Evolutionary conservation across 2,329 filamentous ascomycete genomes (phyloP).

Genomic region (Cucurbitaria berberidis): DNA sequence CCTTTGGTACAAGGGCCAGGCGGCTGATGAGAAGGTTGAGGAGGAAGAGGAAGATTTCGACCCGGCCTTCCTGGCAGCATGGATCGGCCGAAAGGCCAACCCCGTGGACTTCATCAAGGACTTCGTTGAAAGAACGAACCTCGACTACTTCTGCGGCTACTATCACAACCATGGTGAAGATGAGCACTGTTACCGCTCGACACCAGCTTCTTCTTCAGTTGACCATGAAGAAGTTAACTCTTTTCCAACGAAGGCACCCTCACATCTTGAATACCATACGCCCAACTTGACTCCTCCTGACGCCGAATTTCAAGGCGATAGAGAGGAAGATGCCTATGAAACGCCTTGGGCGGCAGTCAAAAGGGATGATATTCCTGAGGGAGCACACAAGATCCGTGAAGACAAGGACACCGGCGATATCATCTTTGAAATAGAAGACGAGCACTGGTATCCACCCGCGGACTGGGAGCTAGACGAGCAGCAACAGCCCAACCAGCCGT

Average conservation of each 20-base stretch:
- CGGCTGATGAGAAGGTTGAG: neutral
- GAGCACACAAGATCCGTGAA: neutral
- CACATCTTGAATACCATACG: too few relatives aligned
- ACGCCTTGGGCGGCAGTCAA: neutral
- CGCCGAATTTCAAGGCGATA: too few relatives aligned
- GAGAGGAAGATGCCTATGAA: too few relatives aligned
- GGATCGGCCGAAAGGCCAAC: neutral
- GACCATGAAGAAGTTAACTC: neutral
- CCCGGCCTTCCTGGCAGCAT: neutral
- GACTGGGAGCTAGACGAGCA: neutral
- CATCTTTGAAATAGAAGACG: constrained; percentile 5
- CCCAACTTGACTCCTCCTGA: too few relatives aligned
- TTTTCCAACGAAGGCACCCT: too few relatives aligned
- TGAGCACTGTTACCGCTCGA: neutral
- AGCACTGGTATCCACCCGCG: neutral
- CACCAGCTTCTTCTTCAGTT: neutral
- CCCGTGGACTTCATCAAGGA: neutral
- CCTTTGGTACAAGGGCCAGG: neutral
- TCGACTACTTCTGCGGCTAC: neutral
- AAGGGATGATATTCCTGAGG: neutral
- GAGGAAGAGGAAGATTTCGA: neutral
- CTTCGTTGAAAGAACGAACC: too few relatives aligned
- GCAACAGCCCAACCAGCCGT: neutral
- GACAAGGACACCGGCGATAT: neutral
- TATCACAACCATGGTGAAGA: constrained; percentile 6